phyloP scores from a whole-genome alignment of 306 rosid genomes.

The Albizia julibrissin region DNA sequence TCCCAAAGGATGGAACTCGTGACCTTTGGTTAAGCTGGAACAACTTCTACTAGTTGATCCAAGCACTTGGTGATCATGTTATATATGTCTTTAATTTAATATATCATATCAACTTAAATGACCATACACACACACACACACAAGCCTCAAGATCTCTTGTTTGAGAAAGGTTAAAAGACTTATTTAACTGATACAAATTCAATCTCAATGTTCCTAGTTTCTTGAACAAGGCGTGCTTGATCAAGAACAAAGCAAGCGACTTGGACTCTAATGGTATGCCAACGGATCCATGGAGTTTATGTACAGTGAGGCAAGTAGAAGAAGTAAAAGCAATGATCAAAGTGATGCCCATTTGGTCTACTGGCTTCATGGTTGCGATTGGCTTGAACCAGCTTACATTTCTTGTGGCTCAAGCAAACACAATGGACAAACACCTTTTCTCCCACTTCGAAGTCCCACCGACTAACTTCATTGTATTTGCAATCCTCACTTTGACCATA shows the following conservation, averaged over 20 bases:
- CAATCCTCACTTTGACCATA: conserved; percentile 51
- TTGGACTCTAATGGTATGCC: conserved; percentile 51
- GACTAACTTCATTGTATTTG: conserved; percentile 52
- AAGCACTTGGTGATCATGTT: neutral
- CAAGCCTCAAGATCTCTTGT: neutral
- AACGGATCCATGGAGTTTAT: conserved; percentile 56
- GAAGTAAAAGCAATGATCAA: conserved; percentile 70
- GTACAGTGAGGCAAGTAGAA: conserved; percentile 81
- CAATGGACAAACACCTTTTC: conserved; percentile 56
- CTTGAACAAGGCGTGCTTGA: conserved; percentile 84
- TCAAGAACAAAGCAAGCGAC: conserved; percentile 49
- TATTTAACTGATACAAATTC: neutral
- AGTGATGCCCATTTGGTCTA: conserved; percentile 81
- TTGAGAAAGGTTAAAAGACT: neutral
- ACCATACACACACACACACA: neutral
- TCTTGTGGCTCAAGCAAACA: conserved; percentile 57
- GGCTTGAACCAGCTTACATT: conserved; percentile 48
- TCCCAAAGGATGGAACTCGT: too few relatives aligned
- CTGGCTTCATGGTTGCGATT: conserved; percentile 46
- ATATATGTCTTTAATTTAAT: neutral
- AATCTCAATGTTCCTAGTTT: conserved; percentile 42
- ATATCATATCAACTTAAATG: neutral
- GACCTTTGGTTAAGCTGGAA: too few relatives aligned
- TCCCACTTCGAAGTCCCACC: conserved; percentile 48
- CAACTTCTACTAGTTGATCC: too few relatives aligned